phyloP scores from a whole-genome alignment of 2,329 filamentous ascomycete species.

The Knufia fluminis region DNA sequence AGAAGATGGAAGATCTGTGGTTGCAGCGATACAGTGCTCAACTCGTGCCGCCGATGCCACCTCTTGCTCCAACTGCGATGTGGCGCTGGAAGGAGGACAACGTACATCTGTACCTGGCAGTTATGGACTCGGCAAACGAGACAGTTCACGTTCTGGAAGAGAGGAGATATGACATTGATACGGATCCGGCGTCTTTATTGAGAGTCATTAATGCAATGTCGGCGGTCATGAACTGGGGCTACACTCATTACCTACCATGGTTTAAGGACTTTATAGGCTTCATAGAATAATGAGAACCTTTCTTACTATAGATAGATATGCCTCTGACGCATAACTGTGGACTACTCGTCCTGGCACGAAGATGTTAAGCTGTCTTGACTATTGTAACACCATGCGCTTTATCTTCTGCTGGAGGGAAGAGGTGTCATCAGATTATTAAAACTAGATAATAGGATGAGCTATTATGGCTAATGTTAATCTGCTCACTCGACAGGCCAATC shows the following conservation, averaged over 20 bases:
- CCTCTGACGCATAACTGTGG: no score
- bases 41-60: background rate
- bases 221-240: background rate
- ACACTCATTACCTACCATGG: background rate
- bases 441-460: no score
- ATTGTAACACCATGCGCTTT: no score
- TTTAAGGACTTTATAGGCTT: background rate
- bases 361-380: no score
- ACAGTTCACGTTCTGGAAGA: background rate
- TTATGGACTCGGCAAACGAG: background rate
- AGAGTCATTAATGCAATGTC: background rate
- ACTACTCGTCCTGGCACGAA: no score
- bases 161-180: background rate
- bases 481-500: no score
- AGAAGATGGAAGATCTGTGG: background rate
- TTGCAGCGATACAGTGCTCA: background rate
- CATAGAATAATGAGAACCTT: no score
- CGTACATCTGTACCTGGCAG: background rate
- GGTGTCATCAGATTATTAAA: no score
- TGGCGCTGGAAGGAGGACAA: background rate
- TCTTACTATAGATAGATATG: no score
- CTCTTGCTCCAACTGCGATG: background rate
- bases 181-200: background rate
- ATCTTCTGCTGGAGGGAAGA: no score
- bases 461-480: no score